Base-by-base conservation (phyloP, 2,329 filamentous ascomycete species). In the Ilyonectria destructans region DNA sequence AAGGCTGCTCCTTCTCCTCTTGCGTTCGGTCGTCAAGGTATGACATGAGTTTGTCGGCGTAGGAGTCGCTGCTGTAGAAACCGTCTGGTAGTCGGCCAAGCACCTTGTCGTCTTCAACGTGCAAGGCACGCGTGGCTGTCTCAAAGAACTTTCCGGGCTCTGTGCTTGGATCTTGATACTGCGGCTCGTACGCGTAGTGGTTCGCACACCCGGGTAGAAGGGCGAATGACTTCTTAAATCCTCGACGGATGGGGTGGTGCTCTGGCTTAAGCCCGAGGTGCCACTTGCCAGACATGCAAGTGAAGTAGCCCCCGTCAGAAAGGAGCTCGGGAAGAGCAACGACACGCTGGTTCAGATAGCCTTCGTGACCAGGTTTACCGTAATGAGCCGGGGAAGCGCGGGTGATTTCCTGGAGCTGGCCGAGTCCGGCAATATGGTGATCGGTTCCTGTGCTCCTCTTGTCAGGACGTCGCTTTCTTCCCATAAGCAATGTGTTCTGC, bases 211-310 rank as follows among this genome's bases (percentile, higher is more conserved):
- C 31, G 31, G 8, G 8, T 12, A 33, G 8, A 9, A 33, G 31
- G 8, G 31, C 31, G 10, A 33, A 33, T 33, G 31, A 64, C n/a
- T 29, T 46, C 3, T 61, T 48, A 2, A 66, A 61, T 1, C 62
- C 62, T 8, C 57, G 40, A 8, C 21, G 4, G 0, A 35, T 52
- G 1, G 52, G 57, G 33, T n/a, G 17, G 33, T 62, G 57, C n/a
- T 67, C 62, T 0, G 49, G 49, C 2, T 46, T 67, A 0, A 62
- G 51, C 0, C 62, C 62, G 0, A 67, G 51, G 54, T 58, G 55
- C 62, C 65, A 68, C 26, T 67, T 67, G 13, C 48, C 58, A 33
- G 58, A 45, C 64, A 69, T 68, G 4, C 63, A 33, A 6, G 58
- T 68, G 12, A 49, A 33, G 33, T 59, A 63, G 15, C n/a, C 7